phyloP scores from a whole-genome alignment of 2,329 filamentous ascomycete species.

The Claviceps maximensis region DNA sequence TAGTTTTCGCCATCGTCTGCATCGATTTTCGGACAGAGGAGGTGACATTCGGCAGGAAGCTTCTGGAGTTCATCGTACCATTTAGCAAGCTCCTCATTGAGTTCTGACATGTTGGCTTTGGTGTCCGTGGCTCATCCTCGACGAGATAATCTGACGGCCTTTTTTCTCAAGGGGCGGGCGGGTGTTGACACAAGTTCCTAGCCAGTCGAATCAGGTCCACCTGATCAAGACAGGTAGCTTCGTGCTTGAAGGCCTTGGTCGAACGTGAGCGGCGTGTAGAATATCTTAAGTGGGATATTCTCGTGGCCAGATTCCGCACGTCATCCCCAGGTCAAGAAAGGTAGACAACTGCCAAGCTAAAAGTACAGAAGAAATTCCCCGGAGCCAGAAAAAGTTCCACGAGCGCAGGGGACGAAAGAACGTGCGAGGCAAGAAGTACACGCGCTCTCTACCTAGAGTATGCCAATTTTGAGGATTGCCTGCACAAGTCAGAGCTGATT shows the following conservation, averaged over 20 bases:
- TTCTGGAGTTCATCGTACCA: slow-evolving; percentile 31
- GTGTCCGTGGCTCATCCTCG: slow-evolving; percentile 2
- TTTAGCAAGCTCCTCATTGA: slow-evolving; percentile 26
- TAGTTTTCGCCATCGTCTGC: slow-evolving; percentile 54
- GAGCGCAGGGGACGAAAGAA: neutral
- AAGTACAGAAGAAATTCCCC: neutral
- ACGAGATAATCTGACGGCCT: neutral
- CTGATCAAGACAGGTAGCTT: neutral
- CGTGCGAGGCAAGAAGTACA: neutral
- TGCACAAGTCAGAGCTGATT: neutral
- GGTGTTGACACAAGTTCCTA: neutral
- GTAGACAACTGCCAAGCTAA: neutral
- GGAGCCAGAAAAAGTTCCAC: neutral
- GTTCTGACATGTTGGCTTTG: slow-evolving; percentile 22
- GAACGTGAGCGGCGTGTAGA: neutral
- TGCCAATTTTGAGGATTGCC: neutral
- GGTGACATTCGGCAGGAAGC: slow-evolving; percentile 40
- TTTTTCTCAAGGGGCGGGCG: neutral
- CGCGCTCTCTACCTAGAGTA: neutral
- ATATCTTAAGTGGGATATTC: neutral
- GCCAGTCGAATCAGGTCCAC: neutral
- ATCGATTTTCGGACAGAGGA: slow-evolving; percentile 53
- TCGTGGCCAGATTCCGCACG: neutral
- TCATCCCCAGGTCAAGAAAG: neutral
- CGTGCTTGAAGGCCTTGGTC: neutral